Conservation (phyloP, 352 stramenopile genomes). For the Thraustochytrium striatum region DNA sequence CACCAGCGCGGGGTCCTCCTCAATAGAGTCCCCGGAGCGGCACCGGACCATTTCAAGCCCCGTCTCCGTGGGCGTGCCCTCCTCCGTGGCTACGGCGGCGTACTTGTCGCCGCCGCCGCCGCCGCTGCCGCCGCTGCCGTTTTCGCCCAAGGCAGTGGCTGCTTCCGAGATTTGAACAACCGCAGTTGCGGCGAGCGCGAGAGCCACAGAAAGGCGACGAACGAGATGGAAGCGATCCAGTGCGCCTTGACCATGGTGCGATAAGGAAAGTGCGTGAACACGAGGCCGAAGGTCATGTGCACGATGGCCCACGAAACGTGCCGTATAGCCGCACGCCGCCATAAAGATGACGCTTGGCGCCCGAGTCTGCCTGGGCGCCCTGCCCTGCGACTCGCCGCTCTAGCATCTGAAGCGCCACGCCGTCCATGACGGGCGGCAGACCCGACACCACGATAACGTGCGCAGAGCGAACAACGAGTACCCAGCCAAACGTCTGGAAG, state of each 20-base stretch:
- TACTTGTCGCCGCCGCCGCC: no score
- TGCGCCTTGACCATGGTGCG: slow-evolving; percentile 2
- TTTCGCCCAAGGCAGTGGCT: no score
- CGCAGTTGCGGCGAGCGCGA: no score
- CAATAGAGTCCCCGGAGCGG: no score
- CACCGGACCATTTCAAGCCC: no score
- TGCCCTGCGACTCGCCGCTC: neutral
- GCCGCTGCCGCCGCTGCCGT: no score
- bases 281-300: neutral
- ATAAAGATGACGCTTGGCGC: neutral
- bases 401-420: neutral
- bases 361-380: neutral
- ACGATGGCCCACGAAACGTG: slow-evolving; percentile 23
- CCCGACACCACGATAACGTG: slow-evolving; percentile 18
- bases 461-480: neutral
- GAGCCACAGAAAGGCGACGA: no score
- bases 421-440: slow-evolving; percentile 8
- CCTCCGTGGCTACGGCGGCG: no score
- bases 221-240: no score
- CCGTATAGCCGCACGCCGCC: slow-evolving; percentile 18
- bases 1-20: no score
- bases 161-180: no score
- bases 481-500: neutral
- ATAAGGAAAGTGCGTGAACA: neutral
- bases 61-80: no score